These are phyloP conservation scores for Prunella vulgaris DNA, from an alignment of 257 asterid species.

Conservation along the genomic window DNA sequence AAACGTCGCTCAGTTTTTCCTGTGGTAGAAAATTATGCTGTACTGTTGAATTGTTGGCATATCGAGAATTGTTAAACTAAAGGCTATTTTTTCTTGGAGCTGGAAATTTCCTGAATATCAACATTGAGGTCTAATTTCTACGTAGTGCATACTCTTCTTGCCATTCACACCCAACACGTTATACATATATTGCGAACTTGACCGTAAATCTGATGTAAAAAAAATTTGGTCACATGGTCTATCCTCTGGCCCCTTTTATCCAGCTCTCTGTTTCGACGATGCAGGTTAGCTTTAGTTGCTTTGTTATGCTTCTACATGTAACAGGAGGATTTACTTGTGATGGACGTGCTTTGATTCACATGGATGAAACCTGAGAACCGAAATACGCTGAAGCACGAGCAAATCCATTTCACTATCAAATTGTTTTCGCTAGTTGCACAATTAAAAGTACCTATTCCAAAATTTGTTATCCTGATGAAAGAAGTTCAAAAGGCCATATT, in stretches of 20 bases:
- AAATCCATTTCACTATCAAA: not conserved
- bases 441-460: not conserved
- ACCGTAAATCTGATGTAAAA: not conserved
- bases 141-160: slow-evolving; percentile 24
- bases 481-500: too few relatives aligned
- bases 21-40: not conserved
- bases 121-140: not conserved
- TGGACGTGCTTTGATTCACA: not conserved
- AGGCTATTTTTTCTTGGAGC: not conserved
- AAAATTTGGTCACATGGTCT: not conserved
- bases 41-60: not conserved
- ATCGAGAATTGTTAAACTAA: not conserved
- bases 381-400: slow-evolving; percentile 1
- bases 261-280: slow-evolving; percentile 16
- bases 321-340: slow-evolving; percentile 6
- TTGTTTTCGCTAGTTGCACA: not conserved
- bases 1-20: not conserved
- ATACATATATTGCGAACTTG: not conserved
- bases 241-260: not conserved
- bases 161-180: slow-evolving; percentile 13
- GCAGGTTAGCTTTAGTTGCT: slow-evolving; percentile 26
- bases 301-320: not conserved
- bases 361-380: not conserved
- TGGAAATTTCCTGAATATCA: slow-evolving; percentile 19
- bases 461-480: not conserved